Percentiles rank a stretch among this genome's conserved stretches.
These are phyloP conservation scores for Tetratostichococcus sp. DNA, from an alignment of 139 green algal species.

Conservation along the genomic window DNA sequence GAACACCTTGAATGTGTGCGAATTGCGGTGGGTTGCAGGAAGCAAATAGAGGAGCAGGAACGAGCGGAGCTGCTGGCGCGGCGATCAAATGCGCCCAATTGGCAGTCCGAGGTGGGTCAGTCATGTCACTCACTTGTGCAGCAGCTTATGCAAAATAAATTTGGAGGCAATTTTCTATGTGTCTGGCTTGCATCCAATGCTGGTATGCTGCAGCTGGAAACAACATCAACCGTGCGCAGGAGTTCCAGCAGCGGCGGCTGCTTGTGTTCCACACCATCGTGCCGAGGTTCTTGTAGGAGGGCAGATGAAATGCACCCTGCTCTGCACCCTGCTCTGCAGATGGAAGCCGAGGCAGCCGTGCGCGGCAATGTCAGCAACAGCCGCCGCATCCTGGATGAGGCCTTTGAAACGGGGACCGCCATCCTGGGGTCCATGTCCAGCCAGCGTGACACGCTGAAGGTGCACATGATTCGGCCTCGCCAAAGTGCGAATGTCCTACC, in stretches of 20 bases:
- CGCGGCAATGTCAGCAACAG: slow-evolving; percentile 45
- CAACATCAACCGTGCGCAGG: too few species aligned
- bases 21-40: not conserved
- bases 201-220: too few species aligned
- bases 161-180: too few species aligned
- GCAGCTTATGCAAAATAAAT: too few species aligned
- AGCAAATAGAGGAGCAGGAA: slow-evolving; percentile 45
- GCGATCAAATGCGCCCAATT: slow-evolving; percentile 19
- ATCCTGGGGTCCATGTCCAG: slow-evolving; percentile 71
- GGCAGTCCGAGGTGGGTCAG: slow-evolving; percentile 5
- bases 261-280: not conserved
- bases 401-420: slow-evolving; percentile 62
- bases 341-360: slow-evolving; percentile 52
- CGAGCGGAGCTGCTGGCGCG: slow-evolving; percentile 67
- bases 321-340: too few species aligned
- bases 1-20: too few species aligned
- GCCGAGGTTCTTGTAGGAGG: too few species aligned
- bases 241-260: too few species aligned
- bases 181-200: not conserved
- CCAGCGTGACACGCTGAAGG: slow-evolving; percentile 78
- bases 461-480: slow-evolving; percentile 12
- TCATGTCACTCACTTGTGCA: too few species aligned
- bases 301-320: too few species aligned
- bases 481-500: too few species aligned
- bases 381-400: slow-evolving; percentile 70